Evolutionary conservation across 225 moss, liverwort and hornwort genomes (phyloP).

Genomic region (Bryum argenteum): DNA sequence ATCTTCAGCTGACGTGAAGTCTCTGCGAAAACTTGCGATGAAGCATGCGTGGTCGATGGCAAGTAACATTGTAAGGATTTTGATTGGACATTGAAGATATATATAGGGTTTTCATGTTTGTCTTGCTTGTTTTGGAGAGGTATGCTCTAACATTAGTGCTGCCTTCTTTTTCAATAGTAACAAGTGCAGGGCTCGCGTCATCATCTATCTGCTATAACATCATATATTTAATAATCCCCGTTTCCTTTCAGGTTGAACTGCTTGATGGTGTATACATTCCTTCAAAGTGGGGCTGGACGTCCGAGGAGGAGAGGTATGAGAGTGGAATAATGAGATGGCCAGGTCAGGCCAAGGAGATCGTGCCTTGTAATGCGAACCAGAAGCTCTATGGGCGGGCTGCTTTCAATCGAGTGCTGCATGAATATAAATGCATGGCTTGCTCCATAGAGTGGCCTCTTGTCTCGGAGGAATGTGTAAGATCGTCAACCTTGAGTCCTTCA

Average conservation of each 20-base stretch:
- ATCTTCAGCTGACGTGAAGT: slow-evolving; percentile 63
- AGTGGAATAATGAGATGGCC: slow-evolving; percentile 76
- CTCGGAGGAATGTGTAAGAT: slow-evolving; percentile 71
- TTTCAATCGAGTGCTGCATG: slow-evolving; percentile 81
- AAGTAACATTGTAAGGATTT: slow-evolving; percentile 59
- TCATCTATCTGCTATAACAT: neutral
- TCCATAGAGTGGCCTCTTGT: slow-evolving; percentile 83
- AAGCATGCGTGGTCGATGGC: slow-evolving; percentile 69
- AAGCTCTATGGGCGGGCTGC: slow-evolving; percentile 77
- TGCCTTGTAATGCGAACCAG: slow-evolving; percentile 64
- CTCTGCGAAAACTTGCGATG: slow-evolving; percentile 72
- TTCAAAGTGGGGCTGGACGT: slow-evolving; percentile 67
- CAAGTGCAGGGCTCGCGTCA: neutral
- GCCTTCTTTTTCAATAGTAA: neutral
- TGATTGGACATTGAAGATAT: slow-evolving; percentile 3
- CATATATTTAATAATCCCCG: neutral
- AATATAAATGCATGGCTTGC: slow-evolving; percentile 77
- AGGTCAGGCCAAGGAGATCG: slow-evolving; percentile 55
- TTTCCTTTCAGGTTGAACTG: slow-evolving; percentile 56
- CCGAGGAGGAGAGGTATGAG: slow-evolving; percentile 73
- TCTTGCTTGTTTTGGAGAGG: neutral
- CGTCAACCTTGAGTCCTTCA: neutral
- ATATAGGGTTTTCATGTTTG: neutral
- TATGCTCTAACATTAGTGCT: neutral
- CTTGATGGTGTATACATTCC: slow-evolving; percentile 82